Base-by-base conservation (phyloP, 768 basidiomycete species). In the Phlebiopsis flavidoalba region DNA sequence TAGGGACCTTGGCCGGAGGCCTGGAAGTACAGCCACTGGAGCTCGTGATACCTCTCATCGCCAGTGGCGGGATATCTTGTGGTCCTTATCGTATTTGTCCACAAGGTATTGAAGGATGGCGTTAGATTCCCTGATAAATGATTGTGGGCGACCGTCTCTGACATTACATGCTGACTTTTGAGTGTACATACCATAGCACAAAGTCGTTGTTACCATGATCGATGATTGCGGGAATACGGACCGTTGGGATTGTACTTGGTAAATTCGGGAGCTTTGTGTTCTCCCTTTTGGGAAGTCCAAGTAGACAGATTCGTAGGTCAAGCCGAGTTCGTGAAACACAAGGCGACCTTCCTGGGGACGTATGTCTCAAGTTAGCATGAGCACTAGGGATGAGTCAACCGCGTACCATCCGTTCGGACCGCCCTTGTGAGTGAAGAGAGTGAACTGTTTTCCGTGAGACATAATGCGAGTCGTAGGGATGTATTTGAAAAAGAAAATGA, bases 21-120 rank as follows among this genome's bases (percentile, higher is more conserved):
- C 53, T 71, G 70, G 67, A 79, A 80, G 71, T 77, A 77, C 49
- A 80, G 74, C 79, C 77, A 80, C 66, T 75, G 76, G 21, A 75
- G 59, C 35, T 65, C 58, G 22, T 24, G 12, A 59, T 53, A 60
- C 53, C 65, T 63, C 21, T 65, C 69, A n/a, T 66, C 54, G 26
- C 26, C 26, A 8, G 49, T 53, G 49, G 56, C 63, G 5, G 56
- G 17, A 60, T 24, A 69, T 57, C 67, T 73, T 75, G 67, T 71
- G 63, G 24, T 77, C 76, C 15, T 52, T 66, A 67, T 82, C 81
- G 63, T 80, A 80, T 60, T 73, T 70, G 60, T 77, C 75, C 21
- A 69, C 69, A 50, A 81, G 68, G 68, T 78, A 80, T 11, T 75
- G 66, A 37, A 79, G 57, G 61, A 81, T 77, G 53, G 77, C 78